phyloP scores from a whole-genome alignment of 2,329 filamentous ascomycete genomes.

The Diplocarpon rosae region DNA sequence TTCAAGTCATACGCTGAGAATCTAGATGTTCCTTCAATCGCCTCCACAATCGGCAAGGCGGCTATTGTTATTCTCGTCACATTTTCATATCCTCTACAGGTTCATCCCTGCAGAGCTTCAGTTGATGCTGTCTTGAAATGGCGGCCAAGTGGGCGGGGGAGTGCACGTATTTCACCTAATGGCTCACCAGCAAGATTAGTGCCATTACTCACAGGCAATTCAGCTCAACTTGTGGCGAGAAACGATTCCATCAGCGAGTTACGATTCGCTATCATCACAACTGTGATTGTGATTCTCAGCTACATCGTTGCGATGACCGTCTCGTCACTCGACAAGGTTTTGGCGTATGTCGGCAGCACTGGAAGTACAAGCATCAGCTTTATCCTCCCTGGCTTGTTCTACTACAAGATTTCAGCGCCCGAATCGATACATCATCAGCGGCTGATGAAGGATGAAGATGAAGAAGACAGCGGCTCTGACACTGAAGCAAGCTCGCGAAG shows the following conservation, averaged over 20 bases:
- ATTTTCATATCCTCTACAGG: constrained; percentile 91
- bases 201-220: constrained; percentile 34
- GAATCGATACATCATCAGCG: constrained; percentile 79
- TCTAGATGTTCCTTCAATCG: constrained; percentile 57
- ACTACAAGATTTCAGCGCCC: constrained; percentile 94
- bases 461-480: constrained; percentile 48
- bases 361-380: constrained; percentile 95
- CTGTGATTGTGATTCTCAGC: constrained; percentile 68
- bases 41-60: constrained; percentile 84
- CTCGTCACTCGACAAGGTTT: constrained; percentile 75
- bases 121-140: constrained; percentile 90
- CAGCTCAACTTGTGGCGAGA: constrained; percentile 35
- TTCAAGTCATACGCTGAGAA: constrained; percentile 1
- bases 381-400: constrained; percentile 90
- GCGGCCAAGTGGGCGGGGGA: constrained; percentile 48
- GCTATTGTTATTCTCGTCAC: constrained; percentile 94
- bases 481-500: constrained; percentile 30
- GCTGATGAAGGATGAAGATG: constrained; percentile 83
- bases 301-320: constrained; percentile 89
- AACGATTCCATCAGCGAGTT: constrained; percentile 66
- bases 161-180: constrained; percentile 27
- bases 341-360: constrained; percentile 91
- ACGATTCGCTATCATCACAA: constrained; percentile 83
- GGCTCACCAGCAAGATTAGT: constrained; percentile 30
- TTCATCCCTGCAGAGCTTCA: constrained; percentile 92